These are phyloP conservation scores for Sclerotinia glacialis DNA, from an alignment of 2,329 filamentous ascomycete species.

Conservation along the genomic window DNA sequence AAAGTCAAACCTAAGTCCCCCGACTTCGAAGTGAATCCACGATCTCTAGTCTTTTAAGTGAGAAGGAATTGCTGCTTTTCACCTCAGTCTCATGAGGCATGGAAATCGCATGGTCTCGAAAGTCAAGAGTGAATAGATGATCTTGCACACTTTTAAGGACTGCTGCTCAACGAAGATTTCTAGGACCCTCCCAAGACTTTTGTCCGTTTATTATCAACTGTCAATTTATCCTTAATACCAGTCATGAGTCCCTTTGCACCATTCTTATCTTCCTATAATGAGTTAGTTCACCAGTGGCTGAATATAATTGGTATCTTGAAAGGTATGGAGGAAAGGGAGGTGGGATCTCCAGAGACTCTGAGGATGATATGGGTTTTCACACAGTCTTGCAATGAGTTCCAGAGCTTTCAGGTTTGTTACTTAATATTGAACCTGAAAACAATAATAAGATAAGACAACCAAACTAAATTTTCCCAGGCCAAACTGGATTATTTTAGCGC, in stretches of 20 bases:
- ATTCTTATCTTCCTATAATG: neutral
- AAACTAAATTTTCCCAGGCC: neutral
- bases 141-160: neutral
- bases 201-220: rapidly evolving
- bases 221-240: neutral
- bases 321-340: neutral
- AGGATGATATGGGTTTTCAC: neutral
- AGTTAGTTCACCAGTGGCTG: neutral
- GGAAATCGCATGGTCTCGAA: neutral
- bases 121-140: neutral
- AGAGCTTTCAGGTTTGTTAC: slow-evolving; percentile 1
- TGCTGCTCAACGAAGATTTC: neutral
- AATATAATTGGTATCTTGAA: neutral
- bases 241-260: neutral
- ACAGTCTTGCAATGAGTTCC: neutral
- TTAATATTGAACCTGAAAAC: neutral
- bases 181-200: rapidly evolving
- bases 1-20: neutral
- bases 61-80: neutral
- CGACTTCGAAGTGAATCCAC: neutral
- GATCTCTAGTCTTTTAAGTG: neutral
- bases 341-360: neutral
- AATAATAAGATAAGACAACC: neutral
- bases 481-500: slow-evolving; percentile 3
- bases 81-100: neutral